Conservation (phyloP, 805 yeast species). For the Yarrowia sp. region DNA sequence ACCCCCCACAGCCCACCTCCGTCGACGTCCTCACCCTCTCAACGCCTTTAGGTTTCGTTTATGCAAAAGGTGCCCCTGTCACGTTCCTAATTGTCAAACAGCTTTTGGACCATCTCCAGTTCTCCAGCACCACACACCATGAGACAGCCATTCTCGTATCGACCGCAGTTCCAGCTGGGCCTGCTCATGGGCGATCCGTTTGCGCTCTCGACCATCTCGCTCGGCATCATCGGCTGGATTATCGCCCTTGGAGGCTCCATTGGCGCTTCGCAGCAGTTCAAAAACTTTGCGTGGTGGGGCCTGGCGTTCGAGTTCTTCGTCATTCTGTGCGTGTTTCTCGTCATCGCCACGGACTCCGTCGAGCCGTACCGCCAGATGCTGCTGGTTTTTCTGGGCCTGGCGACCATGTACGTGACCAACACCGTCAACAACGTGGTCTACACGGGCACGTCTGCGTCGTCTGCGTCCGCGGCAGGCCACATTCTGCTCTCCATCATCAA, state of each 20-base stretch:
- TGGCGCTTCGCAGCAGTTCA: constrained; percentile 55
- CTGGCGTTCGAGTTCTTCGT: constrained; percentile 71
- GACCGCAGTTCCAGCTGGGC: constrained; percentile 24
- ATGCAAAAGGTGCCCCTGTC: constrained; percentile 22
- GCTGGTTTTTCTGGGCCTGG: constrained; percentile 60
- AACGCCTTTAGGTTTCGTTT: background rate
- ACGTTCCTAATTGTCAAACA: background rate
- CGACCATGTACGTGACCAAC: constrained; percentile 81
- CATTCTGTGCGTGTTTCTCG: constrained; percentile 50
- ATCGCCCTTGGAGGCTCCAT: constrained; percentile 86
- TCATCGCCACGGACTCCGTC: constrained; percentile 59
- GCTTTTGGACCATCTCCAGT: background rate
- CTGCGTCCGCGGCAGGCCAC: constrained; percentile 92
- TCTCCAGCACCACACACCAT: background rate
- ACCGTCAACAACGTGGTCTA: constrained; percentile 79
- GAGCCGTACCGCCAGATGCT: constrained; percentile 61
- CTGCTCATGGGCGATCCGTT: constrained; percentile 80
- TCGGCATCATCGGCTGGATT: constrained; percentile 70
- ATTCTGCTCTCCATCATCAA: constrained; percentile 79
- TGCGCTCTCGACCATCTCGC: constrained; percentile 75
- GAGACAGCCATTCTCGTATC: constrained; percentile 24
- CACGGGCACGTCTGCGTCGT: constrained; percentile 57
- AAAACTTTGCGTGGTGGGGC: constrained; percentile 96
- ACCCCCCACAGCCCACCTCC: background rate
- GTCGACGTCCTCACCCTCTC: background rate